Evolutionary conservation across 1,139 yeast species (phyloP), one percentile per base, ranked within the genome.

Genomic region (Nakaseomyces nivariensis): DNA sequence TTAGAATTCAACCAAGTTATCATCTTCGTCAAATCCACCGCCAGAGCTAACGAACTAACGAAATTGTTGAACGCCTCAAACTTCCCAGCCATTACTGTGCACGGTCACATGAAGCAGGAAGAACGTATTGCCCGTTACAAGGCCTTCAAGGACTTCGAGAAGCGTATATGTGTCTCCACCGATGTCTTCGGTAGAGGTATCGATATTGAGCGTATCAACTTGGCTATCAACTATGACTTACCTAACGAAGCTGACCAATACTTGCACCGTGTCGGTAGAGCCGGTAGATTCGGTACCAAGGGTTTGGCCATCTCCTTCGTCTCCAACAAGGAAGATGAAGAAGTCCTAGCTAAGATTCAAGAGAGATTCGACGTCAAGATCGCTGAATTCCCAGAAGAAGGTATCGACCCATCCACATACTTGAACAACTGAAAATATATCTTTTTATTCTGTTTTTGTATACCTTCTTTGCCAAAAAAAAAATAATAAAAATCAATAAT

Each of bases 131-230:
- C 88, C 54, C 83, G 96, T 70, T 92, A 92, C 78, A 89, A 85
- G 74, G 82, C 88, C 55, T 92, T 92, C 78, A 92, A 92, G 75
- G 98, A 92, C 72, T 92, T 92, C 76, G 90, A 90, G 79, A 90
- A 89, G 77, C 90, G 98, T 75, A 92, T 92, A 67, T 92, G 97
- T 78, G 97, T 92, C 50, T 83, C 97, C 54, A 92, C 98, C 54
- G 98, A 92, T 73, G 97, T 92, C 52, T 92, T 92, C 62, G 98
- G 98, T 67, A 90, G 98, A 78, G 98, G 98, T 77, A 92, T 92
- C 65, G 98, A 92, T 79, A 90, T 92, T 61, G 98, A 92, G 77
- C 89, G 98, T 75, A 90, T 92, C 73, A 92, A 92, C 74, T 76
- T 92, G 70, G 98, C 97, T 56, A 89, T 92, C 76, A 92, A 92